Base-by-base conservation (phyloP, 2,329 filamentous ascomycete genomes). In the Aplosporella prunicola region DNA sequence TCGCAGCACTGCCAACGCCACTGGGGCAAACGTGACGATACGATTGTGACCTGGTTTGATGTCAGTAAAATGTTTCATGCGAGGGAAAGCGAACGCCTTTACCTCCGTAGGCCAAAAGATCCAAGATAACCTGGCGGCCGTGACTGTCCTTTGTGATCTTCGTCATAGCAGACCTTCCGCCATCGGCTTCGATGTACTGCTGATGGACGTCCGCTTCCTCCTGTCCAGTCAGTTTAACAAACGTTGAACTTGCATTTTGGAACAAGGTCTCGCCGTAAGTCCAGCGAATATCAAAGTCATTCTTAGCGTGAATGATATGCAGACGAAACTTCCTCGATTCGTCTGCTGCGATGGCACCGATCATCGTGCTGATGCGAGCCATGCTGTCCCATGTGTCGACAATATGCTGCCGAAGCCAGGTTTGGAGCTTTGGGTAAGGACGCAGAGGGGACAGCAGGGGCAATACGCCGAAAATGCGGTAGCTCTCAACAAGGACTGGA, bases 221-320 rank as follows among this genome's bases (percentile, higher is more conserved):
- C 50, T 51, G 13, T 51, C 61, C 18, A 42, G 35, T 55, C 46
- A 35, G 9, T 8, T 17, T 20, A 15, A 28, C 20, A n/a, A 37
- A 18, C 33, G n/a, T 22, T 1, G 35, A 37, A 33, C 58, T 49
- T 7, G 59, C 43, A 2, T 44, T 47, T 23, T 35, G 35, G 26
- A 49, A 60, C 23, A 60, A 25, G 0, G 40, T 56, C 28, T 56
- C 48, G 20, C 78, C 76, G 51, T 87, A 78, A 1, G 64, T 70
- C 63, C 76, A 89, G 0, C 83, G 78, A 42, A 96, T 94, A 48
- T 94, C 85, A 41, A 66, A 64, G 55, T 96, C 89, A 51, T 94
- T 76, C 37, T 72, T 71, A 11, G 87, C 83, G 50, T 95, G 89
- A 3, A 96, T 63, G 27, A 95, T 64, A 28, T 74, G 78, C 14